Conservation (phyloP, 176 grass and related monocot species). For the Carex myosuroides region DNA sequence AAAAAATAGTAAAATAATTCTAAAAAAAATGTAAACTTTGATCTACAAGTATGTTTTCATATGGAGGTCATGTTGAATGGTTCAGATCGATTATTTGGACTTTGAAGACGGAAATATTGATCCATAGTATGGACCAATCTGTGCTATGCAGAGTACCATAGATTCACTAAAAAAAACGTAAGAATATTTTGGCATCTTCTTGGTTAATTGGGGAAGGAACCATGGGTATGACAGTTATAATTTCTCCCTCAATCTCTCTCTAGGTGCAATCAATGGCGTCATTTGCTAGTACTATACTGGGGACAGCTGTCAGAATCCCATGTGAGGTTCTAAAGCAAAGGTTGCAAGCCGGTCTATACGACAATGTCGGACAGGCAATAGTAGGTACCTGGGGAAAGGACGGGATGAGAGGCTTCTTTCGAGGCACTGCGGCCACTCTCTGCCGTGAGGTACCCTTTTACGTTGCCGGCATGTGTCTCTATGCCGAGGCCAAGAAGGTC, state of each 20-base stretch:
- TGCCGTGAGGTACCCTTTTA: conserved; percentile 97
- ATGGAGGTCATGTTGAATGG: too few relatives aligned
- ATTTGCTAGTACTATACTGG: conserved; percentile 90
- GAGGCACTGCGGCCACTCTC: conserved; percentile 89
- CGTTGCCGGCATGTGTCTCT: conserved; percentile 92
- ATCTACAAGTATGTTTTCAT: too few relatives aligned
- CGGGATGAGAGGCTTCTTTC: conserved; percentile 79
- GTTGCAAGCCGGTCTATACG: conserved; percentile 77
- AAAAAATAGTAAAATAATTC: too few relatives aligned
- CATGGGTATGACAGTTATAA: background rate
- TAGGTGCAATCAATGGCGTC: conserved; percentile 94
- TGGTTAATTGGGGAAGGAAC: background rate
- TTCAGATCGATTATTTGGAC: too few relatives aligned
- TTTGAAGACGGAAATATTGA: too few relatives aligned
- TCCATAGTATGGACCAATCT: too few relatives aligned
- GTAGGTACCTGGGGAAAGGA: conserved; percentile 73
- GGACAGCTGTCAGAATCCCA: conserved; percentile 83
- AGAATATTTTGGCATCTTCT: background rate
- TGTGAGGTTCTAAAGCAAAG: conserved; percentile 94
- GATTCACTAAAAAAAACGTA: background rate
- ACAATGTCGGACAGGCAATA: conserved; percentile 96
- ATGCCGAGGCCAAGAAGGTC: conserved; percentile 96
- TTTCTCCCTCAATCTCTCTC: background rate
- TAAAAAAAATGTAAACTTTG: too few relatives aligned
- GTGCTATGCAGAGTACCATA: too few relatives aligned